These are phyloP conservation scores for Exophiala phaeomuriformis DNA, from an alignment of 2,329 filamentous ascomycete genomes.

Conservation along the genomic window DNA sequence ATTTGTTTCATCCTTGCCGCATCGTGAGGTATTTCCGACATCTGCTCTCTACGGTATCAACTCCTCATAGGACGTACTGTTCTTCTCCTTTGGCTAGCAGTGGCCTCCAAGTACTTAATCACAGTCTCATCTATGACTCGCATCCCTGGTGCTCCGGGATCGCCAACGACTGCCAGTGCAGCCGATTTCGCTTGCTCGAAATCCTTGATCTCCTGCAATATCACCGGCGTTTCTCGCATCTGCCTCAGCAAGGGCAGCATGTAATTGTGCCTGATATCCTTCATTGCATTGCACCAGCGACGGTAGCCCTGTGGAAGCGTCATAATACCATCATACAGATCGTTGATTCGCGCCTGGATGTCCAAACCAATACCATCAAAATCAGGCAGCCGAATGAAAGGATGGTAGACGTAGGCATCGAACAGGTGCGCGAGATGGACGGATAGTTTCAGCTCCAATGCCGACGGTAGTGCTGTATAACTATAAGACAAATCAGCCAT, in stretches of 20 bases:
- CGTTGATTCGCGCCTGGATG: constrained; percentile 8
- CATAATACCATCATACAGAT: constrained; percentile 19
- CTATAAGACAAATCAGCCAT: constrained; percentile 13
- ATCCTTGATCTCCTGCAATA: constrained; percentile 11
- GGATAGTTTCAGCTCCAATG: constrained; percentile 14
- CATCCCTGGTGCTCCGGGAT: constrained; percentile 9
- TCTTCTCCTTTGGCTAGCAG: background rate
- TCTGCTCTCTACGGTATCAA: constrained; percentile 12
- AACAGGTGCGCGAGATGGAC: constrained; percentile 15
- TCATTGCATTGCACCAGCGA: constrained; percentile 21
- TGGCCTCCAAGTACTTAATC: constrained; percentile 9
- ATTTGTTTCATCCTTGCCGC: constrained; percentile 7
- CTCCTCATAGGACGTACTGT: constrained; percentile 5
- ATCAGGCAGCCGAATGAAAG: constrained; percentile 13
- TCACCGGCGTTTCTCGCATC: constrained; percentile 12
- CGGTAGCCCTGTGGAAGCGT: constrained; percentile 16
- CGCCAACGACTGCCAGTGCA: constrained; percentile 7
- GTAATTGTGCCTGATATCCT: constrained; percentile 12
- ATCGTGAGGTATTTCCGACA: too few relatives aligned
- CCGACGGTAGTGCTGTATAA: constrained; percentile 18
- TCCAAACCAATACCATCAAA: constrained; percentile 3
- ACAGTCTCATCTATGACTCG: constrained; percentile 4
- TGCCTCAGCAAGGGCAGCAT: constrained; percentile 16
- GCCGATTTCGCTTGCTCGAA: constrained; percentile 9
- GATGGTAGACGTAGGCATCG: constrained; percentile 21